Percentiles rank a stretch among this genome's conserved stretches.
Conservation (phyloP, 1,284 basidiomycete genomes). For the Puccinia triticina region DNA sequence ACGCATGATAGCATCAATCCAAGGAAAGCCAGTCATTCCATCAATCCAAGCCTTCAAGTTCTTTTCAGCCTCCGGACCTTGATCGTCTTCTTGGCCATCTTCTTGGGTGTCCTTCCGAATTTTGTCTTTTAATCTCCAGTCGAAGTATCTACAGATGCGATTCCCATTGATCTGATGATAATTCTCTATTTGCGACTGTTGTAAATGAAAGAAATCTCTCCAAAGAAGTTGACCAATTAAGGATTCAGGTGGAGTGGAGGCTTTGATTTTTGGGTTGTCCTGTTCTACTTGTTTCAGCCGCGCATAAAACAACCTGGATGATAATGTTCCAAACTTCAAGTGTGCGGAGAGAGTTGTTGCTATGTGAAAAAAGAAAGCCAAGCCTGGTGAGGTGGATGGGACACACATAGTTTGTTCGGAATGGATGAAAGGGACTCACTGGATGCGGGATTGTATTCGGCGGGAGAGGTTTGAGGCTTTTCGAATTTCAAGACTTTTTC, state of each 20-base stretch:
- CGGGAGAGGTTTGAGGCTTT: constrained; percentile 64
- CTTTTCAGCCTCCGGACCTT: constrained; percentile 61
- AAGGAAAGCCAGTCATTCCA: constrained; percentile 65
- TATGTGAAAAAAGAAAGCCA: background rate
- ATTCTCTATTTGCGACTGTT: constrained; percentile 61
- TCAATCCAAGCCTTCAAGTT: constrained; percentile 62
- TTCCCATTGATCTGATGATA: constrained; percentile 63
- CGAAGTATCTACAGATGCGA: constrained; percentile 61
- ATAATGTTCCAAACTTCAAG: constrained; percentile 65
- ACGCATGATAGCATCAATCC: constrained; percentile 65
- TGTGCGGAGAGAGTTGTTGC: constrained; percentile 62
- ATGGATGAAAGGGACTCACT: constrained; percentile 55
- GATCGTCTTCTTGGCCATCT: constrained; percentile 62
- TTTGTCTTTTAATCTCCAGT: constrained; percentile 64
- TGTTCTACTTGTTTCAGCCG: constrained; percentile 60
- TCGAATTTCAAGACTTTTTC: constrained; percentile 63
- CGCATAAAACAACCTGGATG: constrained; percentile 63
- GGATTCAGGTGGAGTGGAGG: constrained; percentile 53
- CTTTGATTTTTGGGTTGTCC: constrained; percentile 55
- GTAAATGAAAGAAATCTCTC: constrained; percentile 59
- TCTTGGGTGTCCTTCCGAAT: constrained; percentile 58
- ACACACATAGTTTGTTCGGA: background rate
- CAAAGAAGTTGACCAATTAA: constrained; percentile 55
- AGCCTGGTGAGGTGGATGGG: constrained; percentile 52
- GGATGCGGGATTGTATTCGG: constrained; percentile 61